phyloP scores from a whole-genome alignment of 164 flowering plant genomes.

The Chimonanthus salicifolius region DNA sequence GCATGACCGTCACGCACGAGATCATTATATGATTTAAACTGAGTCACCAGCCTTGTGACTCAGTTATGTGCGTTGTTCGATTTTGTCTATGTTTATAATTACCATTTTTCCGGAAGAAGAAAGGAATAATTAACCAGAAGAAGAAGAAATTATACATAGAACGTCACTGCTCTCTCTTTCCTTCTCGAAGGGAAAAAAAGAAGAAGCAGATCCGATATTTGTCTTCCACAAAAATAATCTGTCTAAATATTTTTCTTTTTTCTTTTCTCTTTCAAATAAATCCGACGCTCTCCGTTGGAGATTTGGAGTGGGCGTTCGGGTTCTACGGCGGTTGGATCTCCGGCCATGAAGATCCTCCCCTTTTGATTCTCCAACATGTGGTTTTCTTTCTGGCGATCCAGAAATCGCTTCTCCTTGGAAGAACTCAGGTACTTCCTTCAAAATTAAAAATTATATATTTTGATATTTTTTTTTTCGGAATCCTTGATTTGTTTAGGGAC shows the following conservation, averaged over 20 bases:
- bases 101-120: too few relatives aligned
- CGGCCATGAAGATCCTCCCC: constrained; percentile 4
- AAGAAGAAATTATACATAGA: too few relatives aligned
- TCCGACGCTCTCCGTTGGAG: not conserved
- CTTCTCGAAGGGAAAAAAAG: not conserved
- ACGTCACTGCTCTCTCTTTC: too few relatives aligned
- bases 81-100: too few relatives aligned
- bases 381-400: constrained; percentile 81
- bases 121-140: too few relatives aligned
- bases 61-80: too few relatives aligned
- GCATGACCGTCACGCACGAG: too few relatives aligned
- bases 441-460: not conserved
- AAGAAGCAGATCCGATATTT: not conserved
- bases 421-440: constrained; percentile 59
- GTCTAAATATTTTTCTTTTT: too few relatives aligned
- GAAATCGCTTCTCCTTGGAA: constrained; percentile 76
- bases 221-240: too few relatives aligned
- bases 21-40: too few relatives aligned
- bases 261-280: too few relatives aligned
- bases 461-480: not conserved
- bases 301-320: not conserved
- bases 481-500: not conserved
- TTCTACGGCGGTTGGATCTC: not conserved
- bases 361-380: constrained; percentile 50
- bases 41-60: too few relatives aligned